Evolutionary conservation across 2,329 filamentous ascomycete genomes (phyloP).

Genomic region (Aspergillus fischeri): DNA sequence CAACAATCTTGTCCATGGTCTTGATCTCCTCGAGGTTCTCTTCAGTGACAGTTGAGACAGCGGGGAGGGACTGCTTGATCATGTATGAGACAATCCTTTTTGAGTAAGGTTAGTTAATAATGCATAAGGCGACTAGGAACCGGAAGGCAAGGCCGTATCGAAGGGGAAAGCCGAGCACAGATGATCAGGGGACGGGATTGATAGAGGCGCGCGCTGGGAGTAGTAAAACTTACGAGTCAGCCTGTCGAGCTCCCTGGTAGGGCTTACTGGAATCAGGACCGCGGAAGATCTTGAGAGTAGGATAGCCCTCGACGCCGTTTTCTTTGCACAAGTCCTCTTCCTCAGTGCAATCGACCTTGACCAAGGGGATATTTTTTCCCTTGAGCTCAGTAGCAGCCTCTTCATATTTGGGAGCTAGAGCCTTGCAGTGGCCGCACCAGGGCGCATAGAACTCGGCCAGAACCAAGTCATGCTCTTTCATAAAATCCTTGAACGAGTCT

Average conservation of each 20-base stretch:
- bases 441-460: slow-evolving; percentile 97
- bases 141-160: background rate
- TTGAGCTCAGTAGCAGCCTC: slow-evolving; percentile 47
- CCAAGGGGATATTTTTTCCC: slow-evolving; percentile 45
- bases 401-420: slow-evolving; percentile 63
- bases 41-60: slow-evolving; percentile 77
- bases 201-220: background rate
- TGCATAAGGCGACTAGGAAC: background rate
- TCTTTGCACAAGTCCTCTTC: slow-evolving; percentile 86
- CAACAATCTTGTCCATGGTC: slow-evolving; percentile 92
- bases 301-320: slow-evolving; percentile 94
- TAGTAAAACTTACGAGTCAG: slow-evolving; percentile 54
- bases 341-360: slow-evolving; percentile 77
- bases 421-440: slow-evolving; percentile 98
- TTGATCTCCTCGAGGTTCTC: slow-evolving; percentile 94
- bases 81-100: slow-evolving; percentile 73
- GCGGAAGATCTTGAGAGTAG: slow-evolving; percentile 98
- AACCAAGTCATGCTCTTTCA: slow-evolving; percentile 81
- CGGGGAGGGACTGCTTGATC: slow-evolving; percentile 94
- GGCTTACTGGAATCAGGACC: slow-evolving; percentile 74
- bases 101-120: slow-evolving; percentile 18
- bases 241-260: slow-evolving; percentile 87
- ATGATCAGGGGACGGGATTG: background rate
- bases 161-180: background rate
- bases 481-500: slow-evolving; percentile 81